Conservation (phyloP, 2,329 filamentous ascomycete genomes). For the Daldinia sp. region DNA sequence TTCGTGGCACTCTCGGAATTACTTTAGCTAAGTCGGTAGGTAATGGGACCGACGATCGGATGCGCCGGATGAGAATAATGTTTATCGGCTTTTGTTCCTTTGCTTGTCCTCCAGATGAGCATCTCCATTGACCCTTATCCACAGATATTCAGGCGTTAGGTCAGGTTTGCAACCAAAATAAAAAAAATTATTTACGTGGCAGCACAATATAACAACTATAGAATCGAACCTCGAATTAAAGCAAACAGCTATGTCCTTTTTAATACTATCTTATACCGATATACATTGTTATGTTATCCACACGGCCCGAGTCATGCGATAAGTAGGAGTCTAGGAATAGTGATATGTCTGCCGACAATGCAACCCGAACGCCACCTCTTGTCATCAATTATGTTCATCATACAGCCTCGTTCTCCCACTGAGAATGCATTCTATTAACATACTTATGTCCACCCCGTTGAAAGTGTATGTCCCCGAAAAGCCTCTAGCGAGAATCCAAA, state of each 20-base stretch:
- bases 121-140: no score
- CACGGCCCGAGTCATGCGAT: conserved; percentile 1
- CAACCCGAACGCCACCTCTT: conserved; percentile 11
- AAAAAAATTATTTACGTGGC: not conserved
- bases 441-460: not conserved
- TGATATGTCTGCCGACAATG: conserved; percentile 13
- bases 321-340: conserved; percentile 2
- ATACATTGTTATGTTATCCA: conserved; percentile 9
- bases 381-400: conserved; percentile 6
- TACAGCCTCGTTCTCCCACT: conserved; percentile 4
- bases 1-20: conserved; percentile 60
- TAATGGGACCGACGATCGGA: conserved; percentile 65
- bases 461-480: conserved; percentile 13
- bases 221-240: not conserved
- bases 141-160: no score
- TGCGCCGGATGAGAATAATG: conserved; percentile 56
- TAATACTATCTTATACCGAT: conserved; percentile 23
- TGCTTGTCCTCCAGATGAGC: no score
- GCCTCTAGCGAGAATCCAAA: conserved; percentile 32
- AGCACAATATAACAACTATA: not conserved
- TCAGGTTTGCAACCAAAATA: not conserved
- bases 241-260: not conserved
- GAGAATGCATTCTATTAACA: conserved; percentile 12
- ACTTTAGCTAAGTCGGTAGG: conserved; percentile 54
- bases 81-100: no score